Evolutionary conservation across 1,139 yeast species (phyloP), one percentile per base, ranked within the genome.

Genomic region (Geotrichum bryndzae): DNA sequence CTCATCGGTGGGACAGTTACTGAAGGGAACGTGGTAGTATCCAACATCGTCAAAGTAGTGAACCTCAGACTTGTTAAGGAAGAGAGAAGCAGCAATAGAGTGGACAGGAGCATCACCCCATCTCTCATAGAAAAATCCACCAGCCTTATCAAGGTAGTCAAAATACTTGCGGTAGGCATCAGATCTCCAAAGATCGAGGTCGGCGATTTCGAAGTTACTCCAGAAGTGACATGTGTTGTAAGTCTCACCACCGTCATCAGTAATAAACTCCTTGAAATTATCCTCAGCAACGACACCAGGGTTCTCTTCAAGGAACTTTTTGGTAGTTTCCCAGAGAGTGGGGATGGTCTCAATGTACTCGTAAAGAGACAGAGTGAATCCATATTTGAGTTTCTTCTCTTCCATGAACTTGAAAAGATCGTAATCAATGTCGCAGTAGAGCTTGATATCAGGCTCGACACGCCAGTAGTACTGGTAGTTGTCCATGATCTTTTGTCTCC

Each of bases 51-150:
- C 88, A 72, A 90, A 90, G 78, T 82, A 89, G 73, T 90, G 96
- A 58, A 90, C 77, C 70, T 87, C 82, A 63, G 81, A 80, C 68
- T 81, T 82, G 64, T 86, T 82, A 66, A 89, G 75, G 72, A 90
- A 81, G 63, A 88, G 78, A 0, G 96, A 80, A 1, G 90, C 95
- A 1, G 94, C 80, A 66, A 90, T 83, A 2, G 96, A 86, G 75
- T 90, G 97, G 29, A 90, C 84, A 5, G 97, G 97, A 0, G 97
- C 97, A 74, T 91, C 97, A 41, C 97, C 97, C 97, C 97, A 91
- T 72, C 97, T 80, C 74, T 91, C 97, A 74, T 91, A 91, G 77
- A 88, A 91, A 77, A 91, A 91, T 2, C 96, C 96, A 51, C 97
- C 97, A 0, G 86, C 80, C 64, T 79, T 71, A 73, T 91, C 97